Evolutionary conservation across 768 basidiomycete genomes (phyloP), one percentile per base, ranked within the genome.

Genomic region (Hortiboletus campestris): DNA sequence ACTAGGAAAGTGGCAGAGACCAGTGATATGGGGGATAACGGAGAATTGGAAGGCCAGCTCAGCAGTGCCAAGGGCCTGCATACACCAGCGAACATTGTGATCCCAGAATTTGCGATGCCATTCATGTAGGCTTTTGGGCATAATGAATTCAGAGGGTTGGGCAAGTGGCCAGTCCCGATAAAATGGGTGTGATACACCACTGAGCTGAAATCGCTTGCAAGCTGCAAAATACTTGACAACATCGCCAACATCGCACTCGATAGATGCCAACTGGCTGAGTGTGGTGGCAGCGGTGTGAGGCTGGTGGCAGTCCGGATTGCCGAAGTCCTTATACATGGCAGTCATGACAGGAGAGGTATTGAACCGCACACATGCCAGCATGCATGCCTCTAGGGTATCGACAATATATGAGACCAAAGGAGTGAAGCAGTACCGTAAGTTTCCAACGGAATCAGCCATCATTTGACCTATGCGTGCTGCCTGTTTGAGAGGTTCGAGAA

Each of bases 1-100:
- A 14, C 67, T 63, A 8, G 61, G 48, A 49, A 77, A 79, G 34
- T 77, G 76, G 19, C 68, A 59, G 46, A 68, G 72, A 4, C 75
- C 74, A n/a, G 44, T 53, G 28, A 54, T 28, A 4, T 0, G 7
- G 10, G 47, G 47, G 17, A 48, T 10, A 6, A 38, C 13, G 2
- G 36, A 48, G 36, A 48, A 48, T 25, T 1, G 16, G 4, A 48
- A 48, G 36, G 38, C 32, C 2, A 48, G 20, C 8, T 38, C 36
- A 11, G 6, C 7, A 2, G 12, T 11, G 2, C 47, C 35, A 28
- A 48, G 34, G 12, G 35, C 47, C 1, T 17, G 5, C 0, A 6
- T 48, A 16, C 47, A 48, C 47, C 47, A 48, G 19, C 10, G 16
- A 48, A 48, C 17, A 3, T 48, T 4, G 4, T 48, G 47, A 28